Percentiles rank a stretch among this genome's conserved stretches.
These are phyloP conservation scores for Solanum arcanum DNA, from an alignment of 257 asterid species.

Conservation along the genomic window DNA sequence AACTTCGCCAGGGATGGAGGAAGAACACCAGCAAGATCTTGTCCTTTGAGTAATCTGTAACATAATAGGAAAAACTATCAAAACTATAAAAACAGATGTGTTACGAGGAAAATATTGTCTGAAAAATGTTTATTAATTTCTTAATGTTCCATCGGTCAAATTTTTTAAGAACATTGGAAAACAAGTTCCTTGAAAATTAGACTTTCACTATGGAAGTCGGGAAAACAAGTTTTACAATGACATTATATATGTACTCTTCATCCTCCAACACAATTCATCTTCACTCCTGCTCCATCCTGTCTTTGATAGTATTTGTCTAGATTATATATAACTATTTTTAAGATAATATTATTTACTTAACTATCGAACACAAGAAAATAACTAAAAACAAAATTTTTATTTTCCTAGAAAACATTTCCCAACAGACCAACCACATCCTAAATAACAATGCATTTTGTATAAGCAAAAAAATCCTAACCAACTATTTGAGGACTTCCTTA, in stretches of 20 bases:
- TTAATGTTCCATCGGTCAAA: not conserved
- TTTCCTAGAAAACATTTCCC: no score
- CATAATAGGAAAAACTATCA: not conserved
- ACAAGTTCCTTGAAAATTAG: not conserved
- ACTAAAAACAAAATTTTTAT: no score
- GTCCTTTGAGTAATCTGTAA: slow-evolving; percentile 37
- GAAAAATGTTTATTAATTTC: not conserved
- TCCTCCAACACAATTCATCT: not conserved
- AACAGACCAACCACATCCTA: no score
- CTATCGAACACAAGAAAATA: no score
- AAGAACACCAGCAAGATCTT: slow-evolving; percentile 38
- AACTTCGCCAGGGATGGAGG: slow-evolving; percentile 45
- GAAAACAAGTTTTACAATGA: not conserved
- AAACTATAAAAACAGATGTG: not conserved
- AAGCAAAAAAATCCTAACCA: no score
- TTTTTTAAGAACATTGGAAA: no score
- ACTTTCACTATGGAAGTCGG: not conserved
- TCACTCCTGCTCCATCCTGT: not conserved
- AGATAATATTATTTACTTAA: no score
- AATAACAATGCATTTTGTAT: no score
- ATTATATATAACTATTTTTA: no score
- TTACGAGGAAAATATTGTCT: not conserved
- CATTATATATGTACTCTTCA: not conserved
- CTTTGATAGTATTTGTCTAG: no score
- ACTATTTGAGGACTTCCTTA: no score